These are phyloP conservation scores for Coemansia sp. DNA, from an alignment of 192 early-diverging fungal genomes.

Conservation along the genomic window DNA sequence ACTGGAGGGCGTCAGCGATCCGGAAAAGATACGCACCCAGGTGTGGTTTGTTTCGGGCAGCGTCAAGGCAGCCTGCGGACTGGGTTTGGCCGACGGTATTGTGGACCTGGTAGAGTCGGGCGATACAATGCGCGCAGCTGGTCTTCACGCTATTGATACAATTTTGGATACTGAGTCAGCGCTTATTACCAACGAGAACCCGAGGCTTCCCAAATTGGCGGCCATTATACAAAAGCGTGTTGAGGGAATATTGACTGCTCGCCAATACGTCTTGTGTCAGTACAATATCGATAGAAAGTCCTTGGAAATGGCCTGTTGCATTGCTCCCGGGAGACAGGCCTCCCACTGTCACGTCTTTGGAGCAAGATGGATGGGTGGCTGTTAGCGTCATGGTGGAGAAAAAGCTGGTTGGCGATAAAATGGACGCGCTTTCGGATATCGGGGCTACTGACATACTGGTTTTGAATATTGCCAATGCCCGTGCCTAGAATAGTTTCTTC, in stretches of 20 bases:
- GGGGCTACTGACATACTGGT: constrained; percentile 93
- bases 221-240: constrained; percentile 81
- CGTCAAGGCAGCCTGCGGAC: constrained; percentile 94
- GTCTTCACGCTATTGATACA: constrained; percentile 87
- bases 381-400: constrained; percentile 90
- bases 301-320: constrained; percentile 63
- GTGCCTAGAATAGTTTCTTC: constrained; percentile 51
- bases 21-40: constrained; percentile 58
- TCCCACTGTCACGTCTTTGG: constrained; percentile 83
- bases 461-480: constrained; percentile 73
- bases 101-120: constrained; percentile 85
- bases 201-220: constrained; percentile 73
- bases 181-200: constrained; percentile 81
- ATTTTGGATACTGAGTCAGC: constrained; percentile 85
- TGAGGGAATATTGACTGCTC: constrained; percentile 86
- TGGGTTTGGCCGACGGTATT: constrained; percentile 96
- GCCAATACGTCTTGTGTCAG: constrained; percentile 83
- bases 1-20: constrained; percentile 66
- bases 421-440: constrained; percentile 84
- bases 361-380: constrained; percentile 86
- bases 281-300: constrained; percentile 81
- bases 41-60: constrained; percentile 89
- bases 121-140: constrained; percentile 99
- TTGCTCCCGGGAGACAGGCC: constrained; percentile 93
- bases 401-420: constrained; percentile 73